Base-by-base conservation (phyloP, 208 protist genomes). In the Herpetomonas tarakana region DNA sequence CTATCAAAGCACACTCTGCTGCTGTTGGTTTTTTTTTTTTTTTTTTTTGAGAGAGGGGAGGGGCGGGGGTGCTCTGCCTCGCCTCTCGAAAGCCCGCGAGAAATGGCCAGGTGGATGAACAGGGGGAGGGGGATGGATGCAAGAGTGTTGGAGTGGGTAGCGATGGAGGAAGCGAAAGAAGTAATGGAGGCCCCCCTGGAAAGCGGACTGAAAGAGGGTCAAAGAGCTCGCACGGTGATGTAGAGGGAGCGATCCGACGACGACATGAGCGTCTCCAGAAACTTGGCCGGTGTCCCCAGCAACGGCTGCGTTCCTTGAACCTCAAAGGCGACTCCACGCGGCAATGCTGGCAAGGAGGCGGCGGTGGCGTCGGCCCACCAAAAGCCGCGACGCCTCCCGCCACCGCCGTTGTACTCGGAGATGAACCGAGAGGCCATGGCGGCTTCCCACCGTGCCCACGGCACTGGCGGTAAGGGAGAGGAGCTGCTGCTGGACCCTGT, bases 231-330 rank as follows among this genome's bases (percentile, higher is more conserved):
- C 44, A 88, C 53, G 3, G 75, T 81, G 0, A 88, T 68, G 51
- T 79, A 91, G 24, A 91, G 63, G 26, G 76, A 58, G 18, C 80
- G 70, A 64, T 91, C 84, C 19, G 78, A 74, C 0, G 84, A 86
- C 19, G 76, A 49, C 65, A 88, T 60, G 57, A 76, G 61, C 1
- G 77, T 64, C 50, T 85, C 75, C 25, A 91, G 58, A 66, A 83
- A 91, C 3, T 56, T 72, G 2, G 74, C 76, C 1, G 84, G 81
- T 12, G 76, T 86, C 16, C 38, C 24, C 4, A 91, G 66, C 2
- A 78, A 60, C 16, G 84, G 84, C 47, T 74, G 54, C 45, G 77
- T 65, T 4, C 80, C 84, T 41, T 91, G 84, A 27, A 91, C 71
- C 19, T 69, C 53, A 63, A 88, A 86, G 52, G 65, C 58, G 4